These are phyloP conservation scores for Schoenoplectus tabernaemontani DNA, from an alignment of 202 grass and related monocot genomes.

Conservation along the genomic window DNA sequence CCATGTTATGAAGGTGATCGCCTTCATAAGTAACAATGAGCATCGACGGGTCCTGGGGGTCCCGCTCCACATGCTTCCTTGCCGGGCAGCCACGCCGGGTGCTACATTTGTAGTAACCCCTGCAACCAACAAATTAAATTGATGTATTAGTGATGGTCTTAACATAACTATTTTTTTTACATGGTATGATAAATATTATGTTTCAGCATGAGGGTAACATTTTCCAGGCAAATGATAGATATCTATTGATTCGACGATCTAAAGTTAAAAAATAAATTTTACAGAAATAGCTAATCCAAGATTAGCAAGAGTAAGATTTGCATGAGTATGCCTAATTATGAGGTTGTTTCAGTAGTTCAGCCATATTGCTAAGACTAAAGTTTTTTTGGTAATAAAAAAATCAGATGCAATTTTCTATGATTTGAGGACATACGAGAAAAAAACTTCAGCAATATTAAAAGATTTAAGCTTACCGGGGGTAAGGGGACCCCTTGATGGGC, in stretches of 20 bases:
- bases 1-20: slow-evolving; percentile 43
- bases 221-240: too few species aligned
- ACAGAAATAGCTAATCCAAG: neutral
- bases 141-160: neutral
- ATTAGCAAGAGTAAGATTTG: too few species aligned
- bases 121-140: slow-evolving; percentile 4
- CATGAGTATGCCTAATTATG: neutral
- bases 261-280: neutral
- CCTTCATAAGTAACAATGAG: slow-evolving; percentile 76
- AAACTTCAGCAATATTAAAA: neutral
- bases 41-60: slow-evolving; percentile 45
- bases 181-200: neutral
- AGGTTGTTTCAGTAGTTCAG: too few species aligned
- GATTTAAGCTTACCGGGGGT: slow-evolving; percentile 36
- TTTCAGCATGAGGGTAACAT: neutral
- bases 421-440: too few species aligned
- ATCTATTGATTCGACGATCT: too few species aligned
- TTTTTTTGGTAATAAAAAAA: too few species aligned
- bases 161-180: neutral
- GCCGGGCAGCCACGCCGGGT: slow-evolving; percentile 73
- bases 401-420: too few species aligned
- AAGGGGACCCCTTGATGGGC: slow-evolving; percentile 72
- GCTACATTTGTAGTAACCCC: slow-evolving; percentile 94
- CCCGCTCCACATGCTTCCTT: slow-evolving; percentile 92
- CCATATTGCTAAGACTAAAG: too few species aligned